A percentile compares a stretch with the other conserved stretches of the same genome.
Evolutionary conservation across 148 eudicot species (phyloP).

Genomic region (Silene latifolia): DNA sequence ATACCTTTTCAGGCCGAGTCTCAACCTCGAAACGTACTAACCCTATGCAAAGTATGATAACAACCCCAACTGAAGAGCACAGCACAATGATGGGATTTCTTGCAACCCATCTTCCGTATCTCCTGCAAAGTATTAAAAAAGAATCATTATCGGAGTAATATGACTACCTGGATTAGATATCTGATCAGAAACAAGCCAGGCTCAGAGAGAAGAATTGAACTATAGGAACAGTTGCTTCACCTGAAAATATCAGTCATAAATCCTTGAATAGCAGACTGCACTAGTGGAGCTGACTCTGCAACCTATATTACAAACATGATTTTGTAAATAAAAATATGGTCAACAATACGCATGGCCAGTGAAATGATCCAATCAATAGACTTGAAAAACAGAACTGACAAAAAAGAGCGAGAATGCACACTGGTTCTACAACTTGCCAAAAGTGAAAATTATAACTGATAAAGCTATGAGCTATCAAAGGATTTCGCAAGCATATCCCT

Average conservation of each 20-base stretch:
- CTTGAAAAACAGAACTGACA: background rate
- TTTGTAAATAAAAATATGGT: background rate
- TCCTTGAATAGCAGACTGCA: slow-evolving; percentile 43
- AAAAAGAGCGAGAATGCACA: background rate
- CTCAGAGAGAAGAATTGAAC: background rate
- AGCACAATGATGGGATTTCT: slow-evolving; percentile 55
- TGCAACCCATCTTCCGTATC: slow-evolving; percentile 72
- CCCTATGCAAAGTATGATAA: slow-evolving; percentile 60
- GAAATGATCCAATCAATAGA: background rate
- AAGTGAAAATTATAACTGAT: background rate
- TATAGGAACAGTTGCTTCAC: slow-evolving; percentile 26
- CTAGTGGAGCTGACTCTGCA: slow-evolving; percentile 25
- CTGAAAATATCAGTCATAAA: slow-evolving; percentile 54
- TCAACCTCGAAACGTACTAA: slow-evolving; percentile 59
- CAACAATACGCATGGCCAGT: background rate
- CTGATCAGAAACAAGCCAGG: background rate
- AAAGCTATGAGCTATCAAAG: background rate
- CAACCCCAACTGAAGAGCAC: slow-evolving; percentile 52
- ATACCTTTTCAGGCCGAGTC: slow-evolving; percentile 73
- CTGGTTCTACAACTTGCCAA: background rate
- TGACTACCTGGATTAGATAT: background rate
- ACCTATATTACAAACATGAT: slow-evolving; percentile 8
- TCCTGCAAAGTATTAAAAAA: slow-evolving; percentile 35
- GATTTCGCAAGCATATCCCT: background rate
- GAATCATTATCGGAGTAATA: background rate